Conservation (phyloP, 2,329 filamentous ascomycete species). For the Fusarium brevicatenulatum region DNA sequence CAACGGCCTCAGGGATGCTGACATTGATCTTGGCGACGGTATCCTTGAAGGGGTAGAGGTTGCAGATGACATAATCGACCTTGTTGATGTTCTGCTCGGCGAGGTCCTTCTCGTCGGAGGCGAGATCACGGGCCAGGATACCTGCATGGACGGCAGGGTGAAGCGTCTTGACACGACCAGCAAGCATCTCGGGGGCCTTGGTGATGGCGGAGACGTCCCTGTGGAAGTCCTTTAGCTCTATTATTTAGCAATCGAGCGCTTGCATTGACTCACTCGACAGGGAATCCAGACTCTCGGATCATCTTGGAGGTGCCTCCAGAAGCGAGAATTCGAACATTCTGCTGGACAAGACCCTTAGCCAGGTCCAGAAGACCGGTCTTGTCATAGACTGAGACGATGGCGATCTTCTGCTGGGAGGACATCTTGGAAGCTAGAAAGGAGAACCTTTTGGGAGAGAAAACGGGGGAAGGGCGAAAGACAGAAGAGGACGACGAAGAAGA, state of each 20-base stretch:
- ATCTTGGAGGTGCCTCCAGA: conserved; percentile 95
- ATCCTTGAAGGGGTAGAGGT: conserved; percentile 99
- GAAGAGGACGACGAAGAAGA: conserved; percentile 3
- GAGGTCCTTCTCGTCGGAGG: conserved; percentile 95
- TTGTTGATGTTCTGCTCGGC: conserved; percentile 95
- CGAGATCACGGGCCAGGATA: conserved; percentile 93
- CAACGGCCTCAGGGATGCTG: conserved; percentile 94
- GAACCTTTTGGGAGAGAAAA: conserved; percentile 12
- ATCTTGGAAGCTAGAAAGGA: conserved; percentile 44
- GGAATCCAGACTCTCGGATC: conserved; percentile 95
- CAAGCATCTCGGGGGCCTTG: conserved; percentile 95
- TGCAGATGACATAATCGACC: conserved; percentile 97
- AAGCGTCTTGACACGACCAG: conserved; percentile 86
- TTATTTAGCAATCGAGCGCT: not conserved
- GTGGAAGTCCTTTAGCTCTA: conserved; percentile 24
- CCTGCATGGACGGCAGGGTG: conserved; percentile 92
- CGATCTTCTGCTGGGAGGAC: conserved; percentile 67
- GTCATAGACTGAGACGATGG: conserved; percentile 98
- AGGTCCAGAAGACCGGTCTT: conserved; percentile 96
- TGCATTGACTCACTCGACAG: conserved; percentile 80
- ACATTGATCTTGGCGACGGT: conserved; percentile 97
- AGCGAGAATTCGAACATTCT: conserved; percentile 91
- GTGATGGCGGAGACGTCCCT: conserved; percentile 98
- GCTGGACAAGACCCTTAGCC: conserved; percentile 87
- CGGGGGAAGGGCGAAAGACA: not conserved